phyloP scores from a whole-genome alignment of 164 flowering plant species.

The Echeveria elegans region DNA sequence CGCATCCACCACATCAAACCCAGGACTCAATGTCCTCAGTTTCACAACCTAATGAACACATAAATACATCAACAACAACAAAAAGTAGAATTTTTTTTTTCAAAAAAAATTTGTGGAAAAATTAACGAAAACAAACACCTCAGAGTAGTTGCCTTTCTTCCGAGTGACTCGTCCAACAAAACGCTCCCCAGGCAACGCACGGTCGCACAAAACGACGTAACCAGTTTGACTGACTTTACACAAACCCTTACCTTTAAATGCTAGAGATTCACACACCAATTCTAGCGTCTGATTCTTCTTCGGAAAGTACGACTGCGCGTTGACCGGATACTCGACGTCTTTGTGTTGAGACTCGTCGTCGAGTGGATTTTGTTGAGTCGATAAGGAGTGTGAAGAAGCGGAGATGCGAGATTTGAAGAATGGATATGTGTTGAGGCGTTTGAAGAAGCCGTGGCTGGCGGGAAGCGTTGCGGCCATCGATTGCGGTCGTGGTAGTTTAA shows the following conservation, averaged over 20 bases:
- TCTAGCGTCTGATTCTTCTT: conserved; percentile 73
- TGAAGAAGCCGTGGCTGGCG: neutral
- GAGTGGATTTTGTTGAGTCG: neutral
- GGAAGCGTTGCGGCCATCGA: conserved; percentile 3
- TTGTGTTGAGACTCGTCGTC: neutral
- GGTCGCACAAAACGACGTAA: conserved; percentile 82
- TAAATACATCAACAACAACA: neutral
- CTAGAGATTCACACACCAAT: conserved; percentile 75
- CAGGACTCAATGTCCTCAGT: conserved; percentile 63
- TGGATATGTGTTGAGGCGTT: neutral
- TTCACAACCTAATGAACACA: conserved; percentile 56
- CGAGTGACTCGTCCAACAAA: conserved; percentile 87
- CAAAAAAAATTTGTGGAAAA: neutral
- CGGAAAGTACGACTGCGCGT: conserved; percentile 42
- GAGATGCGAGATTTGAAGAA: neutral
- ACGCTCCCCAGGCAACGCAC: conserved; percentile 91
- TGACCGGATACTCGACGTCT: neutral
- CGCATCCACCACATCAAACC: conserved; percentile 61
- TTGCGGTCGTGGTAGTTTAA: too few species aligned
- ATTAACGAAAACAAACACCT: conserved; percentile 28
- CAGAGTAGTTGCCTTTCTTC: conserved; percentile 71
- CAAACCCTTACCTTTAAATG: conserved; percentile 79
- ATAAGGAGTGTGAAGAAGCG: neutral
- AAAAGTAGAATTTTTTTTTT: too few species aligned
- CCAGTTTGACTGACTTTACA: conserved; percentile 84